A percentile compares a stretch with the other conserved stretches of the same genome.
These are phyloP conservation scores for Bombardia bombarda DNA, from an alignment of 495 filamentous ascomycete genomes.

Conservation along the genomic window DNA sequence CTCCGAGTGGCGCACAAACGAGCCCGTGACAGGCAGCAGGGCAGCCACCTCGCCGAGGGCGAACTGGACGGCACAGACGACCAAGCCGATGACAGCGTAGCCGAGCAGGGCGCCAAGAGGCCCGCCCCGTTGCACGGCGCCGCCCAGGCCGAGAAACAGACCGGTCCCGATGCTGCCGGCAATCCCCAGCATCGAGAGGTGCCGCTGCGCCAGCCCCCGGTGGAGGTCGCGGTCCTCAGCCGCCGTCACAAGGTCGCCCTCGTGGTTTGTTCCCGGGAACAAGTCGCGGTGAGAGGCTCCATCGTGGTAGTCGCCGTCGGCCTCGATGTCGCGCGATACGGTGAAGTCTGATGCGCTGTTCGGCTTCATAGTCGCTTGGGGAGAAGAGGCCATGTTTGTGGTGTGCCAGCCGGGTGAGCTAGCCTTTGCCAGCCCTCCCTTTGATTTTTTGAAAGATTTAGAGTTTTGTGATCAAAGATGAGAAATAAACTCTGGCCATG, in stretches of 20 bases:
- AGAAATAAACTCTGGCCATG: too few relatives aligned
- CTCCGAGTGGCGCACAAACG: constrained; percentile 56
- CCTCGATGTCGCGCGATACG: too few relatives aligned
- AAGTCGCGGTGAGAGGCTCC: too few relatives aligned
- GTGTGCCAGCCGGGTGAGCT: too few relatives aligned
- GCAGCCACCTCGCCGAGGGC: constrained; percentile 55
- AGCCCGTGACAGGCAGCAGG: constrained; percentile 51
- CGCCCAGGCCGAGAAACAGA: constrained; percentile 42
- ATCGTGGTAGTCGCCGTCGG: too few relatives aligned
- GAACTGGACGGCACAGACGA: constrained; percentile 44
- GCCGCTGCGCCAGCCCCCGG: constrained; percentile 36
- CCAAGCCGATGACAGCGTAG: constrained; percentile 43
- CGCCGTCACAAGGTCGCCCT: constrained; percentile 20
- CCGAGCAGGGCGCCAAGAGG: constrained; percentile 45
- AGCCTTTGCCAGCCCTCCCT: too few relatives aligned
- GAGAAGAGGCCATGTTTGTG: too few relatives aligned
- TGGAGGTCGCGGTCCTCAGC: constrained; percentile 29
- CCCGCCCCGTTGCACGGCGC: constrained; percentile 37
- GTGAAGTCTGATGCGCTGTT: too few relatives aligned
- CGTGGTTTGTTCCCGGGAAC: too few relatives aligned
- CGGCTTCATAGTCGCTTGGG: too few relatives aligned
- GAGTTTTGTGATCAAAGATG: too few relatives aligned
- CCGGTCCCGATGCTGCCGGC: constrained; percentile 48
- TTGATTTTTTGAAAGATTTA: too few relatives aligned
- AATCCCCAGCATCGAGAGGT: constrained; percentile 41